Evolutionary conservation across 1,284 basidiomycete species (phyloP).

Genomic region (Fomes fomentarius): DNA sequence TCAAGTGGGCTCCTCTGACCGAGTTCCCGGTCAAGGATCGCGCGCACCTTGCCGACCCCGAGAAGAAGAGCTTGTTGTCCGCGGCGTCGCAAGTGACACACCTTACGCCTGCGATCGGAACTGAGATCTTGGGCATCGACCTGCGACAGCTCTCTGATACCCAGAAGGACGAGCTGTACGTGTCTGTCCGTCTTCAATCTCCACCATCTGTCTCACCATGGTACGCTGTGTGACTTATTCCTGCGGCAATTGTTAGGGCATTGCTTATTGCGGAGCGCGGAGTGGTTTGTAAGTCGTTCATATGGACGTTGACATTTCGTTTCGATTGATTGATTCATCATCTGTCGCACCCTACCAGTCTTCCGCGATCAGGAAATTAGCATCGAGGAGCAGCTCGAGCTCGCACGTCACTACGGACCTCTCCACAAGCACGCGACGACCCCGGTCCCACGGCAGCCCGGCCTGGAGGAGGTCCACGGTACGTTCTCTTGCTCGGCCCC

Average conservation of each 20-base stretch:
- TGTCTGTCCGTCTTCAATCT: conserved; percentile 14
- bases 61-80: conserved; percentile 57
- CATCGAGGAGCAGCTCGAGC: conserved; percentile 72
- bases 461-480: conserved; percentile 82
- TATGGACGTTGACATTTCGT: not conserved
- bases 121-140: conserved; percentile 66
- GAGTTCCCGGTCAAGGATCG: conserved; percentile 66
- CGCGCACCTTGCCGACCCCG: conserved; percentile 60
- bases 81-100: conserved; percentile 64
- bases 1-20: conserved; percentile 66
- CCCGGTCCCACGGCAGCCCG: conserved; percentile 67
- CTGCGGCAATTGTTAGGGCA: conserved; percentile 43
- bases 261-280: conserved; percentile 71
- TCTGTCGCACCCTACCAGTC: conserved; percentile 44
- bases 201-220: not conserved
- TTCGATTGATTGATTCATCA: conserved; percentile 17
- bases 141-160: conserved; percentile 56
- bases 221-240: conserved; percentile 8
- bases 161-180: conserved; percentile 72
- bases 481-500: conserved; percentile 27
- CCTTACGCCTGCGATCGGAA: conserved; percentile 66
- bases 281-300: conserved; percentile 58
- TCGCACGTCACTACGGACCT: conserved; percentile 76
- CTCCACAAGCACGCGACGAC: conserved; percentile 86
- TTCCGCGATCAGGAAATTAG: conserved; percentile 73